Conservation (phyloP, 441 rosid genomes). For the Dalechampia spathulata region DNA sequence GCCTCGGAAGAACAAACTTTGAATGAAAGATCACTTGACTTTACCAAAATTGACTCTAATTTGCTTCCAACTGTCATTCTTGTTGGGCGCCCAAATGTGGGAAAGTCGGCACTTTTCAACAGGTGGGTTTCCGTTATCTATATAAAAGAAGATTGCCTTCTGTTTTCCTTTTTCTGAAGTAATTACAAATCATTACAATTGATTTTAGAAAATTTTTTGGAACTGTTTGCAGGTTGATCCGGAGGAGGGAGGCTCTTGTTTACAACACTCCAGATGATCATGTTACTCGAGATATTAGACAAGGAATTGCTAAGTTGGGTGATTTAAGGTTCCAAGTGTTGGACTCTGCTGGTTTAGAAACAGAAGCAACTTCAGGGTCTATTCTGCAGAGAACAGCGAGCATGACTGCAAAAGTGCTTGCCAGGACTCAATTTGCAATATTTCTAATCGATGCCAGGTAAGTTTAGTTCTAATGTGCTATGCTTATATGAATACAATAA, state of each 20-base stretch:
- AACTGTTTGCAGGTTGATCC: slow-evolving; percentile 48
- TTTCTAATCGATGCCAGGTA: slow-evolving; percentile 80
- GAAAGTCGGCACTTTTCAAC: slow-evolving; percentile 90
- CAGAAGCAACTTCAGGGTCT: slow-evolving; percentile 79
- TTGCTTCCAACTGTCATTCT: slow-evolving; percentile 77
- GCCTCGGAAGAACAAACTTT: slow-evolving; percentile 20
- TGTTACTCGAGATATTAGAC: slow-evolving; percentile 88
- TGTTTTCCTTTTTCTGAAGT: not conserved
- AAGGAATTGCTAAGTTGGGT: slow-evolving; percentile 86
- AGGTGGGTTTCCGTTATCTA: slow-evolving; percentile 36
- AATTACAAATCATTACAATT: not conserved
- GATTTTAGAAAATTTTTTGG: not conserved
- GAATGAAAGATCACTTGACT: slow-evolving; percentile 47
- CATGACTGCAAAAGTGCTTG: slow-evolving; percentile 77
- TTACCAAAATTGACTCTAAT: slow-evolving; percentile 50
- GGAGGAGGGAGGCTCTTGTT: slow-evolving; percentile 89
- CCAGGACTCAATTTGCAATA: slow-evolving; percentile 72
- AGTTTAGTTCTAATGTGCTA: slow-evolving; percentile 7
- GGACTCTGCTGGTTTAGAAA: slow-evolving; percentile 95
- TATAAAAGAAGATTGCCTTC: not conserved
- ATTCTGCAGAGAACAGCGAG: slow-evolving; percentile 75
- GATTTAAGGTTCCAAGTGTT: slow-evolving; percentile 73
- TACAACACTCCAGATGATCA: slow-evolving; percentile 90
- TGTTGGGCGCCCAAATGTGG: slow-evolving; percentile 89
- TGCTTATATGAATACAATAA: not conserved